Percentiles rank a stretch among this genome's conserved stretches.
phyloP scores from a whole-genome alignment of 1,284 basidiomycete species.

The Phlebopus sp. region DNA sequence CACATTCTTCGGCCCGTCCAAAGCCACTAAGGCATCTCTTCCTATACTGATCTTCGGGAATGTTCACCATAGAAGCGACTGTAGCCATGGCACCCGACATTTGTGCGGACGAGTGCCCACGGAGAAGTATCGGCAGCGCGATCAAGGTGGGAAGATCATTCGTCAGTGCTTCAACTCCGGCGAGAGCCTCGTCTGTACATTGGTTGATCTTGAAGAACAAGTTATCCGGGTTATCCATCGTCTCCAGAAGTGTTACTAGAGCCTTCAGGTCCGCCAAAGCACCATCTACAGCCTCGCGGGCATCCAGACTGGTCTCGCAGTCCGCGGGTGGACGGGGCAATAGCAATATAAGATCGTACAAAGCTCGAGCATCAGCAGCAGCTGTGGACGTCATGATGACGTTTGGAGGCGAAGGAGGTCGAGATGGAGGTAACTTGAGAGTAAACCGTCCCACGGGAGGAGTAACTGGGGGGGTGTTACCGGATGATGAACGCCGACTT shows the following conservation, averaged over 20 bases:
- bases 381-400: constrained; percentile 36
- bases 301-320: constrained; percentile 47
- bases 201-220: constrained; percentile 25
- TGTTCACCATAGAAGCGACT: constrained; percentile 53
- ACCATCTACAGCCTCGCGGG: constrained; percentile 74
- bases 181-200: constrained; percentile 29
- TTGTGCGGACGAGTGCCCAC: constrained; percentile 26
- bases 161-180: constrained; percentile 50
- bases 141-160: constrained; percentile 67
- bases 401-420: constrained; percentile 59
- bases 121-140: constrained; percentile 63
- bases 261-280: constrained; percentile 63
- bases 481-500: constrained; percentile 36
- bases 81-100: constrained; percentile 31
- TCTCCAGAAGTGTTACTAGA: constrained; percentile 56
- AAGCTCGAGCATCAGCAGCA: constrained; percentile 54
- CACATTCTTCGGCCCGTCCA: constrained; percentile 72
- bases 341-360: constrained; percentile 55
- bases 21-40: constrained; percentile 68
- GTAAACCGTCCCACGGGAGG: constrained; percentile 60
- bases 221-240: constrained; percentile 32
- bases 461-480: constrained; percentile 51
- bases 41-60: constrained; percentile 62
- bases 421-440: constrained; percentile 65
- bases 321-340: constrained; percentile 60